Conservation (phyloP, 2,329 filamentous ascomycete species). For the Botryosphaeria dothidea region DNA sequence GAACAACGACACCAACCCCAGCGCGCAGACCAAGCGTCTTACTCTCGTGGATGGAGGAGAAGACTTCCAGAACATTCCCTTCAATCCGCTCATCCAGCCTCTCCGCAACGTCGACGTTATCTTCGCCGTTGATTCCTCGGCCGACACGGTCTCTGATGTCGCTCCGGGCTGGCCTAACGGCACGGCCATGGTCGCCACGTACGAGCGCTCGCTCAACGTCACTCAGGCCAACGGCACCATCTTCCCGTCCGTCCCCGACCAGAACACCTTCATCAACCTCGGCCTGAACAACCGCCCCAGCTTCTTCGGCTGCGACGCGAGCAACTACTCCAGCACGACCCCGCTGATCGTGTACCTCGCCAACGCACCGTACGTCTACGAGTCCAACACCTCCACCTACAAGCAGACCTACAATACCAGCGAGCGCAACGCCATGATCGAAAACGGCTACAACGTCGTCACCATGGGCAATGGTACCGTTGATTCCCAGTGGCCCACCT, state of each 20-base stretch:
- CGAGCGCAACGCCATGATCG: slow-evolving; percentile 76
- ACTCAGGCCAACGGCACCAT: slow-evolving; percentile 65
- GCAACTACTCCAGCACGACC: slow-evolving; percentile 59
- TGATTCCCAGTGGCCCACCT: slow-evolving; percentile 74
- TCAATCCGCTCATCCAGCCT: slow-evolving; percentile 76
- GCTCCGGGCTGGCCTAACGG: slow-evolving; percentile 72
- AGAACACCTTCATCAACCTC: slow-evolving; percentile 76
- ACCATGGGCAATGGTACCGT: slow-evolving; percentile 80
- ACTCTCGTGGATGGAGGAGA: slow-evolving; percentile 78
- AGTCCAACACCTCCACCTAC: slow-evolving; percentile 81
- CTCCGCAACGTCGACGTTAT: slow-evolving; percentile 74
- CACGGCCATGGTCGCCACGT: slow-evolving; percentile 72
- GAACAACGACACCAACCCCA: slow-evolving; percentile 60
- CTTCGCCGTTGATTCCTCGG: slow-evolving; percentile 77
- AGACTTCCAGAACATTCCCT: slow-evolving; percentile 76
- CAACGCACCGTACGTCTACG: slow-evolving; percentile 75
- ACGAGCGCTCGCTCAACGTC: slow-evolving; percentile 61
- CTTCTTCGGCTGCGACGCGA: slow-evolving; percentile 76
- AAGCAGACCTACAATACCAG: slow-evolving; percentile 62
- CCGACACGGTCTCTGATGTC: slow-evolving; percentile 58
- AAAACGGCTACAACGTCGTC: slow-evolving; percentile 81
- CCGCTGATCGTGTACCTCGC: slow-evolving; percentile 87
- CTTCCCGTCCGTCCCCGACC: slow-evolving; percentile 72
- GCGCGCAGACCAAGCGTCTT: slow-evolving; percentile 55
- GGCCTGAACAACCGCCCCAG: slow-evolving; percentile 72